These are phyloP conservation scores for Saccharomycopsis capsularis DNA, from an alignment of 805 yeast genomes.

Conservation along the genomic window DNA sequence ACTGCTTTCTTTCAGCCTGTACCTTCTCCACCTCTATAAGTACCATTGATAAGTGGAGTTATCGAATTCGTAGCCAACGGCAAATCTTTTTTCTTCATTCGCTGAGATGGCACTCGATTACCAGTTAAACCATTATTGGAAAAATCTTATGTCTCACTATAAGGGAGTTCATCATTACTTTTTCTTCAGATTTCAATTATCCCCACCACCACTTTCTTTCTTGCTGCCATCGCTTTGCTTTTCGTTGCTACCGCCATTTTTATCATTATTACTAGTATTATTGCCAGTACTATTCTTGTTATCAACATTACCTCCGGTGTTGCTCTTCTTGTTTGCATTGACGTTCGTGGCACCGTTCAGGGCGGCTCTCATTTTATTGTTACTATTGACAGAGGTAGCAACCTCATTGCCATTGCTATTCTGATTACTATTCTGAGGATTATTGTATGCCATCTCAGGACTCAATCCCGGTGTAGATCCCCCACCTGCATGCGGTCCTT, in stretches of 20 bases:
- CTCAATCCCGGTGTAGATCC: background rate
- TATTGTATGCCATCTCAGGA: background rate
- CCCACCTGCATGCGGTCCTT: background rate
- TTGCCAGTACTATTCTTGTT: background rate
- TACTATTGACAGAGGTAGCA: background rate
- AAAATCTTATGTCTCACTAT: no score
- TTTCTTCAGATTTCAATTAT: background rate
- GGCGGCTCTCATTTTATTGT: background rate
- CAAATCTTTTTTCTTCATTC: no score
- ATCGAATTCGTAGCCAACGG: no score
- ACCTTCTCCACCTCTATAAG: no score
- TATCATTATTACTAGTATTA: background rate
- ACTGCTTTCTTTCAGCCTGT: no score
- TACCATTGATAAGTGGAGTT: no score
- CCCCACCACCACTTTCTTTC: background rate
- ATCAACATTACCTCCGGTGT: constrained; percentile 1
- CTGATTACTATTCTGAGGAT: constrained; percentile 1
- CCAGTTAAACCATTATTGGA: no score
- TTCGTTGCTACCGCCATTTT: background rate
- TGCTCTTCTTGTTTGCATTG: constrained; percentile 5
- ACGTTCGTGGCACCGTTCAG: background rate
- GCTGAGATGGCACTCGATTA: no score
- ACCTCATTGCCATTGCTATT: background rate
- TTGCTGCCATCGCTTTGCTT: background rate
- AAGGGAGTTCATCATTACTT: no score